These are phyloP conservation scores for Telfairia occidentalis DNA, from an alignment of 331 rosid genomes.

Conservation along the genomic window DNA sequence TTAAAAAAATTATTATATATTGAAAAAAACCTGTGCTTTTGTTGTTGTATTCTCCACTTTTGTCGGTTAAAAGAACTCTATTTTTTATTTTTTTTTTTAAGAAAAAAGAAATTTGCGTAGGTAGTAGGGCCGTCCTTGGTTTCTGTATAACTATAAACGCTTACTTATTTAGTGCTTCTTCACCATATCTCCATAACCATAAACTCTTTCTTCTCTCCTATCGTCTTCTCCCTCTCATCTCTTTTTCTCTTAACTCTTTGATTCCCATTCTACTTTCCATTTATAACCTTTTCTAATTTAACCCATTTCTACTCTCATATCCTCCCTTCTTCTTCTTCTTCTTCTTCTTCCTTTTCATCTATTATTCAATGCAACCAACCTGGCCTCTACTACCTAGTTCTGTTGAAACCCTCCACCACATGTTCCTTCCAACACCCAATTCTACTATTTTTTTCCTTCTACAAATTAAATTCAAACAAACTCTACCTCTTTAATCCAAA, in stretches of 20 bases:
- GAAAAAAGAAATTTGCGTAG: background rate
- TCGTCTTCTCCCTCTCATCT: background rate
- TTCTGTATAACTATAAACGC: background rate
- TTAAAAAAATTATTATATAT: too few species aligned
- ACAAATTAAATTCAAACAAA: background rate
- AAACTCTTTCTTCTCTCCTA: background rate
- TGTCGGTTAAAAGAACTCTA: slow-evolving; percentile 5
- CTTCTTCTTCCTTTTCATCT: background rate
- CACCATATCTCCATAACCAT: background rate
- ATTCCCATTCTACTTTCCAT: too few species aligned
- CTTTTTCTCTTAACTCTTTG: too few species aligned
- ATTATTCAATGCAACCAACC: background rate
- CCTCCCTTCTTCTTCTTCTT: background rate
- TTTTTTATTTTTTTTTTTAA: background rate
- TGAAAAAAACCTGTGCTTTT: background rate
- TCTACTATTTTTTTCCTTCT: background rate
- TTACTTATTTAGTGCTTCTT: background rate
- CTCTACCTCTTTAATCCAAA: background rate
- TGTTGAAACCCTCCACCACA: too few species aligned
- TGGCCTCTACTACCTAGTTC: background rate
- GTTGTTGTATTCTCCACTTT: background rate
- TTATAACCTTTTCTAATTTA: too few species aligned
- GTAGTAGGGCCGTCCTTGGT: background rate
- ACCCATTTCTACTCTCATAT: background rate
- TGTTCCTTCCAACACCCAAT: background rate